phyloP scores from a whole-genome alignment of 2,329 filamentous ascomycete genomes.

The Raffaelea arxii region DNA sequence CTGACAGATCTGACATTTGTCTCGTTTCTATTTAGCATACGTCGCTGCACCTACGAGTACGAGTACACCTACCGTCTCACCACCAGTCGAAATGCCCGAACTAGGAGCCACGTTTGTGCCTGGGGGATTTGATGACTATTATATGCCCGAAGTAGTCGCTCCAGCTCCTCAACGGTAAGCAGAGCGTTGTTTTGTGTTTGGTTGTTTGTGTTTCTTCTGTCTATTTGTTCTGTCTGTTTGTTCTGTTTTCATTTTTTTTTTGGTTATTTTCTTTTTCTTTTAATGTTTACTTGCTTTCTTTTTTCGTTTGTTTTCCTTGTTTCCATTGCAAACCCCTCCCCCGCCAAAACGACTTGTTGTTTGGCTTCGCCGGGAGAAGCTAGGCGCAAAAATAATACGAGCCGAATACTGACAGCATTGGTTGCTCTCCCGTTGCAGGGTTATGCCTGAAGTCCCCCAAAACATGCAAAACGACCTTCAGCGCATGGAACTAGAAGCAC shows the following conservation, averaged over 20 bases:
- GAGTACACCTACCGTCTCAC: slow-evolving; percentile 18
- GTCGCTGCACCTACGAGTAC: slow-evolving; percentile 16
- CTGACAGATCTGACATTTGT: background rate
- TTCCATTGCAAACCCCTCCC: slow-evolving; percentile 8
- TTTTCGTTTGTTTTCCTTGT: background rate
- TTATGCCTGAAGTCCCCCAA: slow-evolving; percentile 91
- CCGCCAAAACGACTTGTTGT: slow-evolving; percentile 6
- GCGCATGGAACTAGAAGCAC: slow-evolving; percentile 75
- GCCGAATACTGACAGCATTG: slow-evolving; percentile 23
- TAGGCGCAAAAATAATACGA: slow-evolving; percentile 5
- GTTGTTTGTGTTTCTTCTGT: background rate
- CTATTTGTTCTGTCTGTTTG: background rate
- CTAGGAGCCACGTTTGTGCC: slow-evolving; percentile 48
- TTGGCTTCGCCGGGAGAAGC: no score
- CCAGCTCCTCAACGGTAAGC: slow-evolving; percentile 43
- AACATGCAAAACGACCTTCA: slow-evolving; percentile 95
- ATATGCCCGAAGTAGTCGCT: slow-evolving; percentile 48
- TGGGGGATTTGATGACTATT: slow-evolving; percentile 45
- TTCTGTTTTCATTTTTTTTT: background rate
- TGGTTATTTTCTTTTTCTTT: background rate
- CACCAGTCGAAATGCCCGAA: slow-evolving; percentile 25
- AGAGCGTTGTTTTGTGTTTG: background rate
- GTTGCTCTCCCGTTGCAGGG: slow-evolving; percentile 40
- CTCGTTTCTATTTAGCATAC: slow-evolving; percentile 14
- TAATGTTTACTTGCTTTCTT: background rate